These are phyloP conservation scores for Trypanosoma platydactyli DNA, from an alignment of 208 protist genomes.

Conservation along the genomic window DNA sequence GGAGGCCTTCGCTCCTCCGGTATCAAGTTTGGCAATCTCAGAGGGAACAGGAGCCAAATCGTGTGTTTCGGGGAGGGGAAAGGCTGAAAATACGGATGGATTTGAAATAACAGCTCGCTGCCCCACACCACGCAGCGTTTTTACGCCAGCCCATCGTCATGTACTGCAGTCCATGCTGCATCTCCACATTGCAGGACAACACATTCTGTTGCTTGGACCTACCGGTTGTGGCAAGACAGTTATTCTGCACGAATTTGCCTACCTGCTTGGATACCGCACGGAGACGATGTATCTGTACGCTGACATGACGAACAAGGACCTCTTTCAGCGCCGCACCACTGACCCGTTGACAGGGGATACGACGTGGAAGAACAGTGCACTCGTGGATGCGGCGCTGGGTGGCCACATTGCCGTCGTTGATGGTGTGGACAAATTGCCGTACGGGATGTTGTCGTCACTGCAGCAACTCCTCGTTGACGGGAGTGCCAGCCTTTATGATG, in stretches of 20 bases:
- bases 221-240: conserved; percentile 91
- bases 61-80: no score
- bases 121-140: conserved; percentile 34
- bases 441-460: conserved; percentile 77
- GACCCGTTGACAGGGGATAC: conserved; percentile 78
- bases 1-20: conserved; percentile 10
- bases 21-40: not conserved
- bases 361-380: conserved; percentile 82
- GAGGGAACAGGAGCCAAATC: not conserved
- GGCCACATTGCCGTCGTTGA: conserved; percentile 91
- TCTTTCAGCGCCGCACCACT: conserved; percentile 93
- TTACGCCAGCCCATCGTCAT: conserved; percentile 67
- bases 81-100: not conserved
- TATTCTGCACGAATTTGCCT: conserved; percentile 73
- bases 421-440: conserved; percentile 87
- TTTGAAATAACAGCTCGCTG: conserved; percentile 28
- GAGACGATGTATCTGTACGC: conserved; percentile 89
- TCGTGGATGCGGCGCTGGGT: conserved; percentile 82
- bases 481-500: conserved; percentile 76
- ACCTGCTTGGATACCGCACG: conserved; percentile 61
- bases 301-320: conserved; percentile 94
- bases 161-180: conserved; percentile 78
- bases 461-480: conserved; percentile 84
- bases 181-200: conserved; percentile 61
- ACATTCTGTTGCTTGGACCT: conserved; percentile 84